Base-by-base conservation (phyloP, 129 eudicot species). In the sunflower (Helianthus annuus) region DNA sequence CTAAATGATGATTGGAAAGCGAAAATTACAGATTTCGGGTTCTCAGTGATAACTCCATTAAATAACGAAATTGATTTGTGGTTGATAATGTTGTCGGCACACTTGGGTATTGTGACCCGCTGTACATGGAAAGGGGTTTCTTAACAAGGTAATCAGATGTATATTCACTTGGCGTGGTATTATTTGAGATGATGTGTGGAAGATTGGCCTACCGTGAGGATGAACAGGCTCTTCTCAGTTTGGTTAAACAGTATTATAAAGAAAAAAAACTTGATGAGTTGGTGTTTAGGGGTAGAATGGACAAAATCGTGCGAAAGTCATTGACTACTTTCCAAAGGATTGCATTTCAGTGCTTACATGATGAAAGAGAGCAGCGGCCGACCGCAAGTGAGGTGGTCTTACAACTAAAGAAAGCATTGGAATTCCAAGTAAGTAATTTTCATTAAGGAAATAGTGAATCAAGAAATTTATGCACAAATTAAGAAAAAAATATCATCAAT, bases 131-230 rank as follows among this genome's bases (percentile, higher is more conserved):
- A 34, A 0, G 5, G 27, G 17, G 17, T 7, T 63, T 36, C 29
- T n/a, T 36, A n/a, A 63, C 13, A 0, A 38, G 17, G 9, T 13
- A 36, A n/a, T 63, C 68, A 0, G 68, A 63, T 63, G 8, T 63
- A n/a, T 63, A 63, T 38, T 63, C 68, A 7, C 10, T 63, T n/a
- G 68, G 68, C 7, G 49, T 63, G 13, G 68, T 63, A n/a, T 15
- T 63, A n/a, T 36, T 14, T 63, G 68, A 63, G 68, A 63, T 63
- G 22, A 36, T 63, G 68, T 63, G 48, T 1, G 67, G 67, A 34
- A n/a, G 46, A 62, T 0, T 36, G 14, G 22, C 22, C 22, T 19
- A 19, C 22, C 0, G 0, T 19, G 22, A 0, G 22, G 27, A 2
- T 34, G 42, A 14, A 6, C 10, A 14, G 3, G 0, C 0, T 62